Conservation (phyloP, 1,284 basidiomycete species). For the Tilletia indica region DNA sequence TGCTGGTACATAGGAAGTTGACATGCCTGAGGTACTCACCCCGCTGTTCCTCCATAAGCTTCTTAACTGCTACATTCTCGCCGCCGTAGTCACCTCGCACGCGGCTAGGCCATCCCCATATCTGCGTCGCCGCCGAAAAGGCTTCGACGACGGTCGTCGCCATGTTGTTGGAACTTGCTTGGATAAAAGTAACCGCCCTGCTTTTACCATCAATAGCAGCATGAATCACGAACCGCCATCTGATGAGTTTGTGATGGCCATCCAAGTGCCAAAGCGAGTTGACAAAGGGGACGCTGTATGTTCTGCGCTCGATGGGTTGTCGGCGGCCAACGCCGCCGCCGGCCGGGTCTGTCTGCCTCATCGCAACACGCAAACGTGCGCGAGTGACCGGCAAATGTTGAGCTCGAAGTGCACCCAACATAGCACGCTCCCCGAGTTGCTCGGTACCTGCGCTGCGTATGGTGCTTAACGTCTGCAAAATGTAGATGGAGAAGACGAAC, state of each 20-base stretch:
- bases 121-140: background rate
- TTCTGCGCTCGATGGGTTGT: background rate
- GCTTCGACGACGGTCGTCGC: background rate
- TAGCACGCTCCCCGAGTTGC: background rate
- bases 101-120: background rate
- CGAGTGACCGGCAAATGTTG: background rate
- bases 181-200: background rate
- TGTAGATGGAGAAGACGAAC: too few relatives aligned
- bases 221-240: background rate
- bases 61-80: background rate
- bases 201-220: slow-evolving; percentile 8
- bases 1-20: too few relatives aligned
- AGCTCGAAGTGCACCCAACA: background rate
- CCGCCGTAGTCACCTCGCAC: background rate
- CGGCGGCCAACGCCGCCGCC: background rate
- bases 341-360: background rate
- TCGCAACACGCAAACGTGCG: background rate
- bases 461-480: background rate
- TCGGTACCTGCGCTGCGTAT: background rate
- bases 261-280: slow-evolving; percentile 12
- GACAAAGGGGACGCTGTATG: background rate
- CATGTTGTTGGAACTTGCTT: slow-evolving; percentile 1
- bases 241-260: slow-evolving; percentile 4
- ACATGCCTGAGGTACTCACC: too few relatives aligned
- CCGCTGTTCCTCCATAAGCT: background rate